A percentile compares a stretch with the other conserved stretches of the same genome.
Evolutionary conservation across 768 basidiomycete species (phyloP).

Genomic region (Kwoniella sp.): DNA sequence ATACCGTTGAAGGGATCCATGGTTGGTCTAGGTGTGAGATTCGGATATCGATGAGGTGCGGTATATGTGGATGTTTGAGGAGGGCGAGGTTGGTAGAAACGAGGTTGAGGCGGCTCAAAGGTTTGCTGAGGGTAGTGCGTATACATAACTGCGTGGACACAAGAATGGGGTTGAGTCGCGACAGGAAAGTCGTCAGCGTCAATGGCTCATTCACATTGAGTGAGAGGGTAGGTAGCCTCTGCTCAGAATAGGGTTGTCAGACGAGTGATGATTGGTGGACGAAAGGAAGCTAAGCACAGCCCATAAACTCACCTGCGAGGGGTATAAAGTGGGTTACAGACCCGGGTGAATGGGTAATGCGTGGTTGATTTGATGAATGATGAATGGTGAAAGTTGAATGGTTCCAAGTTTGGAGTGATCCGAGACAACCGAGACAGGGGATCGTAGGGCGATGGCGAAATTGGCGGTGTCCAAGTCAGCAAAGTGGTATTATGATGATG

Average conservation of each 20-base stretch:
- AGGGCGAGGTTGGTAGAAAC: constrained; percentile 23
- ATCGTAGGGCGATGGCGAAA: constrained; percentile 7
- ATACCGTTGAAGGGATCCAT: constrained; percentile 22
- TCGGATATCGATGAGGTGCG: constrained; percentile 6
- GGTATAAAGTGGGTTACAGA: constrained; percentile 3
- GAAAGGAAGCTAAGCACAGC: background rate
- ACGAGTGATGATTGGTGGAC: constrained; percentile 5
- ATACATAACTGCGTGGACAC: constrained; percentile 21
- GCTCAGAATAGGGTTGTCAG: no score
- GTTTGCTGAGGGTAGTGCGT: constrained; percentile 9
- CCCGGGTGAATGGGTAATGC: constrained; percentile 8
- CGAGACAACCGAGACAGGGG: constrained; percentile 27
- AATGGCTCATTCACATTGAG: background rate
- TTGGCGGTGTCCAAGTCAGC: background rate
- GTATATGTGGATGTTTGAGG: constrained; percentile 8
- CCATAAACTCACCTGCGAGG: constrained; percentile 12
- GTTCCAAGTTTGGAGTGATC: constrained; percentile 6
- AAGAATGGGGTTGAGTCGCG: constrained; percentile 5
- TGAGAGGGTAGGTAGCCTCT: no score
- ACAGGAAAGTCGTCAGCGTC: background rate
- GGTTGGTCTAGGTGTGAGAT: constrained; percentile 11
- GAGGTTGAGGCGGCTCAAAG: constrained; percentile 12
- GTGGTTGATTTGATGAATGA: no score
- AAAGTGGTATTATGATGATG: constrained; percentile 3
- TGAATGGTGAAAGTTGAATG: background rate